Conservation (phyloP, 768 basidiomycete species). For the Cyclocybe aegerita region DNA sequence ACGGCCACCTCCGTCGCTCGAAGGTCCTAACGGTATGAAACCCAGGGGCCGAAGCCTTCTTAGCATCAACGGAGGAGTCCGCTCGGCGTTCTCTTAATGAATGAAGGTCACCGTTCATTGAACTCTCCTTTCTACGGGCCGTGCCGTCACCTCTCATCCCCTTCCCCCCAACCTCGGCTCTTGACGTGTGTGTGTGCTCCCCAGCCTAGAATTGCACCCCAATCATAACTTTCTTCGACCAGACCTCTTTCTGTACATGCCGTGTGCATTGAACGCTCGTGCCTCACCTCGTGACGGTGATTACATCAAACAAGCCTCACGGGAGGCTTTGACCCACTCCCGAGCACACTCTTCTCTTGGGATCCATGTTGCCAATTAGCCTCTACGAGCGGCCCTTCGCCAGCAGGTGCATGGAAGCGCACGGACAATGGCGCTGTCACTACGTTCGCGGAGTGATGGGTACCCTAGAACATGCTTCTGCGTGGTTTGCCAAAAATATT, state of each 20-base stretch:
- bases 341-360: conserved; percentile 2
- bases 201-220: too few relatives aligned
- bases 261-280: conserved; percentile 3
- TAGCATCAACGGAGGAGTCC: neutral
- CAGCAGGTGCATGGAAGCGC: neutral
- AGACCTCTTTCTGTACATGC: neutral
- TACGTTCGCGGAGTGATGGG: neutral
- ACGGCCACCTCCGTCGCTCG: neutral
- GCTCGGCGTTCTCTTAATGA: conserved; percentile 1
- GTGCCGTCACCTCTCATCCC: neutral
- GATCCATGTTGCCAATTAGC: conserved; percentile 1
- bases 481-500: too few relatives aligned
- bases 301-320: conserved; percentile 9
- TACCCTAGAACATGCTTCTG: conserved; percentile 9
- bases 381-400: conserved; percentile 1
- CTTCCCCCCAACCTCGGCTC: too few relatives aligned
- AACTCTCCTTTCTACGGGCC: neutral
- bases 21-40: neutral
- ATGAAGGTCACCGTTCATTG: neutral
- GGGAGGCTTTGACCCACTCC: neutral
- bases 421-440: neutral
- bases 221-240: neutral
- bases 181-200: too few relatives aligned
- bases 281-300: conserved; percentile 4
- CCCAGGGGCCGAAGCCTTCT: neutral